Base-by-base conservation (phyloP, 768 basidiomycete genomes). In the Strobilomyces dryophilus region DNA sequence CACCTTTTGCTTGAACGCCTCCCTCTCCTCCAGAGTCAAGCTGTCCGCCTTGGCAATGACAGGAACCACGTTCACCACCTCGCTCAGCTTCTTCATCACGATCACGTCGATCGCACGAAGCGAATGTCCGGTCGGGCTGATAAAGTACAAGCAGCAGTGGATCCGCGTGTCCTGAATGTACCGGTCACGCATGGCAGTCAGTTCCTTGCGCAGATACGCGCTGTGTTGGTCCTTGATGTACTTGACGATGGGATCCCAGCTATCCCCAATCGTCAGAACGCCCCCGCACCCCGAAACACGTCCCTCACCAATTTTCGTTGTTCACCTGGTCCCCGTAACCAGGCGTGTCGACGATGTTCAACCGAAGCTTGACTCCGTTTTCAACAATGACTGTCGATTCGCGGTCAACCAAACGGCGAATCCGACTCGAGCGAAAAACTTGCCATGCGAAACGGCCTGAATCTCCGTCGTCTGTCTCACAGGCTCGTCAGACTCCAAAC, bases 181-280 rank as follows among this genome's bases (percentile, higher is more conserved):
- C 51, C 93, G 89, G 80, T 98, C 95, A 57, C 97, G 89, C 89
- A 93, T 93, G 2, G 97, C 95, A 3, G 97, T 98, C 59, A 98
- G 79, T 77, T 99, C 95, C 75, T 99, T 98, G 73, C 97, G 91
- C 49, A 99, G 83, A 74, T 97, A 99, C 35, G 94, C 92, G 68
- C 92, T 94, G 78, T 98, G 95, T 70, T 98, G 95, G 79, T 98
- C 95, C 77, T 95, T 93, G 79, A 98, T 98, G 72, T 99, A 97
- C 73, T 97, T 98, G 69, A 98, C 81, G 64, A 99, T 98, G 40
- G 95, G 91, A 66, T 99, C 95, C 95, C 95, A 99, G 79, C 92
- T 95, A 55, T n/a, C 9, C 2, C 29, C 39, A 0, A 6, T 34
- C 36, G 43, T 61, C 15, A 57, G 54, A 43, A 48, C 53, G 36